Percentiles rank a stretch among this genome's conserved stretches.
Conservation (phyloP, 176 grass and related monocot species). For the Cenchrus fungigraminus region DNA sequence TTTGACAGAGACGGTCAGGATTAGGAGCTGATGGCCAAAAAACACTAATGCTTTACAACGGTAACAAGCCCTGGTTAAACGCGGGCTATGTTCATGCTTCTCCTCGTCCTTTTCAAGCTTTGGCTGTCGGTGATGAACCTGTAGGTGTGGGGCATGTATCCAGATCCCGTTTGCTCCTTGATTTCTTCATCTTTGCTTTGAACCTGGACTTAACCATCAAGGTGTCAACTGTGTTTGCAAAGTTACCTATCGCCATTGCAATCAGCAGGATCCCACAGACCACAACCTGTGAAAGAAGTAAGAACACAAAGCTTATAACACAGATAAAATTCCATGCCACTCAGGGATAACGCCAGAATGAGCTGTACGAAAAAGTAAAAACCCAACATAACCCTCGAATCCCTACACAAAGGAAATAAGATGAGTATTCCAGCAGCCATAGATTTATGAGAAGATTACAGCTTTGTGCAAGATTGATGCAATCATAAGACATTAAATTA, state of each 20-base stretch:
- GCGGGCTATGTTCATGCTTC: conserved; percentile 28
- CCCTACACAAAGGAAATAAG: conserved; percentile 48
- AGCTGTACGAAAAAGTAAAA: conserved; percentile 83
- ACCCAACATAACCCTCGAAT: conserved; percentile 88
- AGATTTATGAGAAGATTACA: conserved; percentile 11
- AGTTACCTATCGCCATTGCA: conserved; percentile 93
- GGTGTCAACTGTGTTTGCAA: conserved; percentile 86
- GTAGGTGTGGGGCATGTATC: conserved; percentile 42
- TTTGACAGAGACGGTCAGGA: conserved; percentile 25
- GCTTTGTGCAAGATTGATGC: neutral
- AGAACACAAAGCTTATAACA: conserved; percentile 35
- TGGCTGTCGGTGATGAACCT: conserved; percentile 30
- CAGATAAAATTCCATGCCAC: conserved; percentile 54
- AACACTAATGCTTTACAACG: conserved; percentile 56
- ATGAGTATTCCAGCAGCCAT: neutral
- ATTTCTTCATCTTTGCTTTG: conserved; percentile 92
- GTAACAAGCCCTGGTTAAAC: conserved; percentile 37
- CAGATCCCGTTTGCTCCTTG: conserved; percentile 66
- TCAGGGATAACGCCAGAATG: conserved; percentile 64
- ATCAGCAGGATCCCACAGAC: conserved; percentile 84
- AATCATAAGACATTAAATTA: conserved; percentile 9
- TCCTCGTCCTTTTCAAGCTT: conserved; percentile 32
- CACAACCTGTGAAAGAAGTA: conserved; percentile 53
- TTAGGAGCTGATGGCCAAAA: conserved; percentile 38
- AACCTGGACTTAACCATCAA: conserved; percentile 77